phyloP scores from a whole-genome alignment of 169 alveolate genomes.

The Plasmodium cynomolgi region DNA sequence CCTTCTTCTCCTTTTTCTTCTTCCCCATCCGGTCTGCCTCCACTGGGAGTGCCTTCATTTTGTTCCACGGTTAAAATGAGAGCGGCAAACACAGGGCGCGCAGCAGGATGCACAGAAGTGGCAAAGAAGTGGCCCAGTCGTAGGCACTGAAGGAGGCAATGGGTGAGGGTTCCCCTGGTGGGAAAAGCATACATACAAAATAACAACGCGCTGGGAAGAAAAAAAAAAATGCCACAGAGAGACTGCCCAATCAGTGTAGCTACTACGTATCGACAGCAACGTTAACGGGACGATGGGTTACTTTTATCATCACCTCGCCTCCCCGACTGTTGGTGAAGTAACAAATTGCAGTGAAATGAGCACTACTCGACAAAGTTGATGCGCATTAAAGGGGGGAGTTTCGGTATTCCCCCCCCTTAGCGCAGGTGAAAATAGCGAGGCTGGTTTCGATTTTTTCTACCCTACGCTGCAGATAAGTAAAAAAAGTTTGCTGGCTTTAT shows the following conservation, averaged over 20 bases:
- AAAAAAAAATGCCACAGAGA: background rate
- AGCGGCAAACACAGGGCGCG: background rate
- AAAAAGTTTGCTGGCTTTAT: background rate
- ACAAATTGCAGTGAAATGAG: background rate
- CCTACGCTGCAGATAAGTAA: background rate
- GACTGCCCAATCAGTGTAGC: background rate
- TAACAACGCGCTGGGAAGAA: background rate
- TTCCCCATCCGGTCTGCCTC: background rate
- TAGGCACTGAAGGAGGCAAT: background rate
- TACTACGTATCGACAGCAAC: background rate
- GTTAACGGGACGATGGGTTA: background rate
- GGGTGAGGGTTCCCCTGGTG: background rate
- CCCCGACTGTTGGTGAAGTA: background rate
- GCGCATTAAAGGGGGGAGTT: background rate
- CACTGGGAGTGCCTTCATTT: background rate
- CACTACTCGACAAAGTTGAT: background rate
- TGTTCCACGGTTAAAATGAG: background rate
- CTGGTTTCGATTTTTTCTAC: background rate
- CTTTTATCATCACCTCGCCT: background rate
- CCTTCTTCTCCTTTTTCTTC: background rate
- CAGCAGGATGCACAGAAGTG: background rate
- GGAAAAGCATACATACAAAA: background rate
- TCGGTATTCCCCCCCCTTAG: background rate
- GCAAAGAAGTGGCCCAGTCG: too few species aligned
- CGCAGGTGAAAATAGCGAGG: background rate